Base-by-base conservation (phyloP, 202 grass and related monocot species). In the Miscanthus sacchariflorus region DNA sequence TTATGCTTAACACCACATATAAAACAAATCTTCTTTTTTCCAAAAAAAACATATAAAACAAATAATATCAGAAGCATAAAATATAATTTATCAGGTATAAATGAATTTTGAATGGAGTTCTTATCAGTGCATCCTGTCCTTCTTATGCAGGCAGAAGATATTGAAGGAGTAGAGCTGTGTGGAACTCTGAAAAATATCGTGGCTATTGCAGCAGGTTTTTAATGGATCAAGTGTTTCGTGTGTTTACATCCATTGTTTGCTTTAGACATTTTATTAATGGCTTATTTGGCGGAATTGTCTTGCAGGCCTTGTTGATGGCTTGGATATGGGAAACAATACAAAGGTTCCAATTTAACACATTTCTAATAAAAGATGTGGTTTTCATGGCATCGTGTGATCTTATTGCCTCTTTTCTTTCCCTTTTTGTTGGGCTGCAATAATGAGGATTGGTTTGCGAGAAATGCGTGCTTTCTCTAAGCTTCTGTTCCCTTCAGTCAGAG, bases 321-420 rank as follows among this genome's bases (percentile, higher is more conserved):
- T 99, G 91, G 92, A 93, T 75, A 99, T 99, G 94, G 96, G 96
- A 90, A 96, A 96, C 71, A 98, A 98, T 87, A 98, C 96, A 61
- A 98, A 98, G 94, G 96, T 96, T 87, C 18, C 10, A 25, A 24
- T 25, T 50, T 24, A 33, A 63, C 30, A 48, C 19, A 79, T 83
- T 65, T 72, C 5, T 9, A 87, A 61, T 33, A 24, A 74, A 36
- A 74, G 9, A 58, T 48, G 72, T 23, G 61, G 74, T 25, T 66
- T 82, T 69, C 7, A 61, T 63, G 36, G 19, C 17, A 87, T 46
- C 28, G 14, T 5, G 18, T 56, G 70, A 43, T 69, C 73, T 82
- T 82, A 70, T 77, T 19, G 1, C 17, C 27, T 59, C 23, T 52
- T 76, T 65, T 48, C 4, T 33, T 69, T 65, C 15, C 35, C 23